Conservation (phyloP, 768 basidiomycete species). For the Termitomyces sp. region DNA sequence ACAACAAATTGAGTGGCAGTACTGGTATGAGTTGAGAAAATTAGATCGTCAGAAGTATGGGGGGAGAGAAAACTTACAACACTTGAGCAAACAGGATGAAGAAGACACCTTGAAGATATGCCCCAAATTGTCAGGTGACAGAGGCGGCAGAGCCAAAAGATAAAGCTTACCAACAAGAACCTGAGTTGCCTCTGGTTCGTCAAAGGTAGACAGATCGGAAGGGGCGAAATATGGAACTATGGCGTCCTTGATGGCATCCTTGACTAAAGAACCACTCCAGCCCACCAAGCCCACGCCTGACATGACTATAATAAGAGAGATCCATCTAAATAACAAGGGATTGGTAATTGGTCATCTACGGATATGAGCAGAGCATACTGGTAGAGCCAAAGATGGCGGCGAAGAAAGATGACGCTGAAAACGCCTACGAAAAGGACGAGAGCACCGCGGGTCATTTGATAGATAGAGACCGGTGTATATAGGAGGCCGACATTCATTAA, state of each 20-base stretch:
- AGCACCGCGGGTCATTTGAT: conserved; percentile 93
- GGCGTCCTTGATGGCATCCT: conserved; percentile 56
- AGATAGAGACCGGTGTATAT: conserved; percentile 95
- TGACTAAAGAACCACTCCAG: conserved; percentile 82
- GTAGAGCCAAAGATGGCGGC: conserved; percentile 78
- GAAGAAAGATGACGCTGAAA: conserved; percentile 87
- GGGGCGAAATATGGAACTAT: conserved; percentile 23
- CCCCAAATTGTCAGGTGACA: conserved; percentile 13
- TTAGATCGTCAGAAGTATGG: conserved; percentile 8
- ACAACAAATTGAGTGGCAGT: conserved; percentile 91
- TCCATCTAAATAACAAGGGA: conserved; percentile 55
- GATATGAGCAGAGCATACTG: conserved; percentile 42
- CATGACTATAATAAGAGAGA: conserved; percentile 86
- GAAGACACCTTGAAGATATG: conserved; percentile 59
- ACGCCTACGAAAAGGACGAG: conserved; percentile 92
- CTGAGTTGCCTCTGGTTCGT: conserved; percentile 56
- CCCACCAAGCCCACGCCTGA: conserved; percentile 80
- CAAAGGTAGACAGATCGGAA: conserved; percentile 31
- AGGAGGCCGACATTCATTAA: conserved; percentile 95
- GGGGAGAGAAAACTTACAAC: conserved; percentile 53
- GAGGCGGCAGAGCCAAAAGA: conserved; percentile 7
- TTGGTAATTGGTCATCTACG: not conserved
- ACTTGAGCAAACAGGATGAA: conserved; percentile 92
- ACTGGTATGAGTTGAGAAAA: conserved; percentile 31
- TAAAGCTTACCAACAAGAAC: conserved; percentile 62